These are phyloP conservation scores for Sordariomycetes sp. DNA, from an alignment of 2,329 filamentous ascomycete species.

Conservation along the genomic window DNA sequence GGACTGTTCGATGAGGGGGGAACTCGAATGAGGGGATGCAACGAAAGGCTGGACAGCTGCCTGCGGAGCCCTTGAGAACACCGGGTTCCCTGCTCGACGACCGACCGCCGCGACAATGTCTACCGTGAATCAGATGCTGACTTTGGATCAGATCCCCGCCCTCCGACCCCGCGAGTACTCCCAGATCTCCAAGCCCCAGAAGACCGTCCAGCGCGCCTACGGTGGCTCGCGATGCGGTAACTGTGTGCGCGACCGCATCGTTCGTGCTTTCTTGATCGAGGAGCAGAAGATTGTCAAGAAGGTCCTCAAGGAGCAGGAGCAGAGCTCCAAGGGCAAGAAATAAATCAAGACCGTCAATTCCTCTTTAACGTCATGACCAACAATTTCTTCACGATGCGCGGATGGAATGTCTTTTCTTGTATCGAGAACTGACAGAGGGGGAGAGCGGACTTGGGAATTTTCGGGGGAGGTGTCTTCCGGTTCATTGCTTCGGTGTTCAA, in stretches of 20 bases:
- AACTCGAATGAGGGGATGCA: background rate
- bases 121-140: background rate
- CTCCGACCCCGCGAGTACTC: slow-evolving; percentile 98
- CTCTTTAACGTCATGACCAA: background rate
- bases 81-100: background rate
- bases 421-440: background rate
- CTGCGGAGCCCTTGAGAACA: background rate
- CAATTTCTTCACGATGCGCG: background rate
- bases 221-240: slow-evolving; percentile 97
- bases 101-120: background rate
- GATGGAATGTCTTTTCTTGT: slow-evolving; percentile 1
- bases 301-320: slow-evolving; percentile 98
- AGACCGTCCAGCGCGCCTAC: slow-evolving; percentile 98
- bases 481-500: slow-evolving; percentile 47
- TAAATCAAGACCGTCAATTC: slow-evolving; percentile 34
- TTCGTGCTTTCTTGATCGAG: slow-evolving; percentile 98
- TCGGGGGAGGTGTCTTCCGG: slow-evolving; percentile 11
- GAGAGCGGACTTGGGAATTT: background rate
- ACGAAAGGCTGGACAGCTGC: background rate
- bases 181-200: slow-evolving; percentile 95
- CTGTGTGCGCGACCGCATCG: slow-evolving; percentile 97
- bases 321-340: slow-evolving; percentile 58
- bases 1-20: background rate
- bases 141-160: slow-evolving; percentile 63
- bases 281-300: slow-evolving; percentile 99